phyloP scores from a whole-genome alignment of 495 filamentous ascomycete genomes.

The Penicillium cataractarum region DNA sequence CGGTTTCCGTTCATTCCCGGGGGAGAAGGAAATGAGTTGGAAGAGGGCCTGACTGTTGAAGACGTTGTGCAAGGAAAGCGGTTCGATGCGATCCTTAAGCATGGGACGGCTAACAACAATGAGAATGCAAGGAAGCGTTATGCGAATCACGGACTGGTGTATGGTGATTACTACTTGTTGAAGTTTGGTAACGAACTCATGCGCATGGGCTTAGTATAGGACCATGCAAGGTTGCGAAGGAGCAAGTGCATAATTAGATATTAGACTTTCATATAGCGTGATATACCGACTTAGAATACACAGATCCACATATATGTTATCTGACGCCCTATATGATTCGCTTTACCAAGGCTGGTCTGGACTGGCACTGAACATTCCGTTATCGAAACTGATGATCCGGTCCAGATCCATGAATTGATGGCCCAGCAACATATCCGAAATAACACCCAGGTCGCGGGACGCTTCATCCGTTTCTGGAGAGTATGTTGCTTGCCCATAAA shows the following conservation, averaged over 20 bases:
- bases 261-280: not conserved
- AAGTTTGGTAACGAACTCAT: conserved; percentile 43
- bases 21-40: not conserved
- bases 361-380: conserved; percentile 12
- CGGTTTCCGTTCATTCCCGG: not conserved
- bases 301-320: not conserved
- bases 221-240: not conserved
- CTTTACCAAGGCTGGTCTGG: conserved; percentile 8
- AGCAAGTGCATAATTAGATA: not conserved
- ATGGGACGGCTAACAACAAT: conserved; percentile 48
- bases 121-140: conserved; percentile 34
- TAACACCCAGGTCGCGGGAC: conserved; percentile 7
- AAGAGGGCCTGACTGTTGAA: conserved; percentile 6
- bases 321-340: too few species aligned
- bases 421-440: conserved; percentile 3
- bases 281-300: not conserved
- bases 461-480: not conserved
- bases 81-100: conserved; percentile 25
- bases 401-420: conserved; percentile 13
- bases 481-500: not conserved
- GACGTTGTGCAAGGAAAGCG: not conserved
- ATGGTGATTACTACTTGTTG: conserved; percentile 53
- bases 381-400: conserved; percentile 13
- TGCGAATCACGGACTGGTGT: conserved; percentile 48
- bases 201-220: conserved; percentile 16